Evolutionary conservation across 495 filamentous ascomycete species (phyloP), one percentile per base, ranked within the genome.

Genomic region (Thozetella sp.): DNA sequence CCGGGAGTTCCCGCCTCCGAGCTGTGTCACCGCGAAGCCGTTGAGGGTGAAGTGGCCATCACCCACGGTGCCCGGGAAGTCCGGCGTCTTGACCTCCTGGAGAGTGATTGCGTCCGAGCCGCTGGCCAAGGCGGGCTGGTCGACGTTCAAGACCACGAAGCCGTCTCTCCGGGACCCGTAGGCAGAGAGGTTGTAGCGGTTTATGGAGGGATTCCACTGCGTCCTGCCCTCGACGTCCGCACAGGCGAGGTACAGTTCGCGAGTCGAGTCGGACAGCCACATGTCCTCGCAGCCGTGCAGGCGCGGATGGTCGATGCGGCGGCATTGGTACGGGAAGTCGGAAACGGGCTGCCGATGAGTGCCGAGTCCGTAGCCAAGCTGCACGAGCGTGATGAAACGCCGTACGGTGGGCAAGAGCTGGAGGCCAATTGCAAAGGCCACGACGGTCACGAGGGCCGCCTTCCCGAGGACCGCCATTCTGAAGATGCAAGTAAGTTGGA

Each of bases 281-380:
- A 77, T 64, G 53, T 79, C 74, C 57, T 76, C 74, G 56, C 74
- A 80, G 45, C 62, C 68, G 24, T 72, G 70, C 0, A 80, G 58
- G 17, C 72, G 68, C n/a, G 68, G 61, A 43, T 75, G 64, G 17
- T 62, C 54, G n/a, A 76, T 22, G 25, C 65, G 68, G 10, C 59
- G 53, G 50, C 75, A 78, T 46, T 48, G 24, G 61, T 69, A 69
- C 24, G 55, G 55, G 43, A 73, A 78, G 34, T 70, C 71, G 1
- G 58, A 61, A 45, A 78, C 61, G 10, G 72, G 60, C 19, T 65
- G 63, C 45, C 72, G 43, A 30, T 54, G 34, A 2, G 69, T 69
- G 12, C 69, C 70, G 48, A 72, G 57, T 20, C 68, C 70, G 3
- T 70, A 19, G 6, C 43, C 43, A 4, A 48, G 6, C n/a, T 48